Percentiles rank a stretch among this genome's conserved stretches.
Conservation (phyloP, 169 alveolate genomes). For the Plasmodium cynomolgi region DNA sequence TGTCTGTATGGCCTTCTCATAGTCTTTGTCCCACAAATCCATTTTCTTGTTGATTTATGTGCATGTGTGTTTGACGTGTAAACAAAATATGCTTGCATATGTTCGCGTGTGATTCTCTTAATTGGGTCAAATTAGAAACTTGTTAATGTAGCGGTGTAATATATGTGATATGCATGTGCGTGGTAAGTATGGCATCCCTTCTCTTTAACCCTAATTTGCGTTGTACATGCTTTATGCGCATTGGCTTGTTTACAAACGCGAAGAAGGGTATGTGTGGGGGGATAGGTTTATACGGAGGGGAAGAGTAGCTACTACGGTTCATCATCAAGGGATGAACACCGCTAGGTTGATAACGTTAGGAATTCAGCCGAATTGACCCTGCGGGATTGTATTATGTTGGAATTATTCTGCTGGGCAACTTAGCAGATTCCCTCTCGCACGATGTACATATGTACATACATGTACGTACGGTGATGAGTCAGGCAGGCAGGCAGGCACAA, state of each 20-base stretch:
- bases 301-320: background rate
- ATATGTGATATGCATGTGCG: background rate
- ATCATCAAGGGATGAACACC: background rate
- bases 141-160: background rate
- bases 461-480: background rate
- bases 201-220: background rate
- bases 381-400: background rate
- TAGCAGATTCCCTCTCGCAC: background rate
- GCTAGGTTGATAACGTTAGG: background rate
- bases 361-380: background rate
- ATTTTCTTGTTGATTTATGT: slow-evolving; percentile 6
- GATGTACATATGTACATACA: background rate
- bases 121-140: background rate
- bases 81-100: background rate
- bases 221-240: background rate
- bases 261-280: background rate
- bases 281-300: background rate
- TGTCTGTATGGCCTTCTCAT: slow-evolving; percentile 60
- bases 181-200: background rate
- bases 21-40: slow-evolving; percentile 73
- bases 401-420: background rate
- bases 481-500: background rate
- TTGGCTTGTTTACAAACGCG: background rate
- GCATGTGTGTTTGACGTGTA: background rate
- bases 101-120: background rate